phyloP scores from a whole-genome alignment of 139 green algal species.

The Trebouxia sp. region DNA sequence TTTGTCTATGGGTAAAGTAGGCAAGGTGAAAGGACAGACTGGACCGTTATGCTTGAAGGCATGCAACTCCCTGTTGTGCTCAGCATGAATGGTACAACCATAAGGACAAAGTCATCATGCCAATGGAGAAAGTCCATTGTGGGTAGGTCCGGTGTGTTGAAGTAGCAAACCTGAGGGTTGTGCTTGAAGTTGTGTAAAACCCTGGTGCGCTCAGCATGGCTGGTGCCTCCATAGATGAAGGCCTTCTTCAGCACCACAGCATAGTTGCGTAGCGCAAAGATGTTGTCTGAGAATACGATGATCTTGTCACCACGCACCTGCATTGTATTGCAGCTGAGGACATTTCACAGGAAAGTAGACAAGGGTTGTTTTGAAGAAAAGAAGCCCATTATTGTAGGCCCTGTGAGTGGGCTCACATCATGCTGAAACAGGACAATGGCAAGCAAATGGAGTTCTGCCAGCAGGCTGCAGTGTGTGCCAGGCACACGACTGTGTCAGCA shows the following conservation, averaged over 20 bases:
- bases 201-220: slow-evolving; percentile 86
- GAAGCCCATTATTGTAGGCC: no score
- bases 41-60: background rate
- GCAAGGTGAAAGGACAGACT: background rate
- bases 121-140: background rate
- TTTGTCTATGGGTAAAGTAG: background rate
- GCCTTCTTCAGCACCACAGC: slow-evolving; percentile 80
- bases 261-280: slow-evolving; percentile 96
- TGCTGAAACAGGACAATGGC: no score
- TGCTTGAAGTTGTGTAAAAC: slow-evolving; percentile 96
- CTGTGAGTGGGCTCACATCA: no score
- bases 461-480: no score
- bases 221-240: slow-evolving; percentile 96
- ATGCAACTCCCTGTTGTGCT: background rate
- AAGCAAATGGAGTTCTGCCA: no score
- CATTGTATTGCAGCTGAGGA: no score
- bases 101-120: background rate
- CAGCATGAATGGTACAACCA: background rate
- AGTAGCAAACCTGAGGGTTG: slow-evolving; percentile 51
- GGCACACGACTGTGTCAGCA: no score
- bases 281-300: slow-evolving; percentile 98
- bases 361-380: no score
- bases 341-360: no score
- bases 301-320: slow-evolving; percentile 72
- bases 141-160: no score